Percentiles rank a stretch among this genome's conserved stretches.
phyloP scores from a whole-genome alignment of 306 rosid species.

The Begonia peltatifolia region DNA sequence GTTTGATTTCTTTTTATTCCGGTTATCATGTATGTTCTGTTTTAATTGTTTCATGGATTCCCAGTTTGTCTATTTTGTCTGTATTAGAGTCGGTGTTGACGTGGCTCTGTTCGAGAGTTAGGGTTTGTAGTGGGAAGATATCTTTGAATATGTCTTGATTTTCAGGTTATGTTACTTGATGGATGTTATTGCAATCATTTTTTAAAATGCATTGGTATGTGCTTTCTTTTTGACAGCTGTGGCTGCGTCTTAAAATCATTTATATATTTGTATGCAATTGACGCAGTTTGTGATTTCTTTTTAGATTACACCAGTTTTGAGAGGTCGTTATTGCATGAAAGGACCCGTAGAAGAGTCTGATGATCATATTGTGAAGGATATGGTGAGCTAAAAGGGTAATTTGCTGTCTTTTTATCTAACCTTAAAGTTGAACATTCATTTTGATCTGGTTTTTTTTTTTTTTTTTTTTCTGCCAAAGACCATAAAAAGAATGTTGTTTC shows the following conservation, averaged over 20 bases:
- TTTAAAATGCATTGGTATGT: slow-evolving; percentile 1
- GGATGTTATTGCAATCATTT: background rate
- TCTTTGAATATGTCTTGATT: background rate
- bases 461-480: too few species aligned
- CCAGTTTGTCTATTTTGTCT: slow-evolving; percentile 16
- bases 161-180: background rate
- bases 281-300: slow-evolving; percentile 30
- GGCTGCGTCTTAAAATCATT: too few species aligned
- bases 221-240: background rate
- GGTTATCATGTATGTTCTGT: slow-evolving; percentile 1
- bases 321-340: slow-evolving; percentile 33
- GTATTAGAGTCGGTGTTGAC: slow-evolving; percentile 19
- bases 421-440: background rate
- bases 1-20: slow-evolving; percentile 2
- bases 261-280: slow-evolving; percentile 4
- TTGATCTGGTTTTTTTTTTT: slow-evolving; percentile 2
- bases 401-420: background rate
- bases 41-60: too few species aligned
- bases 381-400: slow-evolving; percentile 48
- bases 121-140: slow-evolving; percentile 9
- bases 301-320: slow-evolving; percentile 34
- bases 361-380: slow-evolving; percentile 20
- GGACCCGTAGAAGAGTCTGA: slow-evolving; percentile 24
- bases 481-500: too few species aligned
- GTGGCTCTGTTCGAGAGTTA: slow-evolving; percentile 4